phyloP scores from a whole-genome alignment of 805 yeast genomes.

The Peterozyma toletana region DNA sequence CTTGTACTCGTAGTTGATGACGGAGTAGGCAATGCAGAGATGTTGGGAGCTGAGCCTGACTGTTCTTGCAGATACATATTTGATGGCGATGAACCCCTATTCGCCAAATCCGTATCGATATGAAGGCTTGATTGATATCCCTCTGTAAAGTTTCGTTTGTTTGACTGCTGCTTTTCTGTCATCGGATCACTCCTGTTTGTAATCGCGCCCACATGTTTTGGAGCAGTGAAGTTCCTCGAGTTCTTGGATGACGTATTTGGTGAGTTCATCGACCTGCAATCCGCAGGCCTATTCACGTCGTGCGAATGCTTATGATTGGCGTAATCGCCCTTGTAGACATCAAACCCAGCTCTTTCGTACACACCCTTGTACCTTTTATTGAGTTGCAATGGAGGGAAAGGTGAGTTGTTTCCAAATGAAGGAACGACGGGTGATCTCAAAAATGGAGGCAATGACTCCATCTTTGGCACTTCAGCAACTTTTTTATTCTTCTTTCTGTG shows the following conservation, averaged over 20 bases:
- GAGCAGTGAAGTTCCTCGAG: constrained; percentile 4
- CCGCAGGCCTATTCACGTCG: constrained; percentile 4
- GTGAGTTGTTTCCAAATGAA: constrained; percentile 34
- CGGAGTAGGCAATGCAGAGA: too few relatives aligned
- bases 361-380: constrained; percentile 59
- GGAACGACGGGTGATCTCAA: constrained; percentile 20
- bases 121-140: too few relatives aligned
- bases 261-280: constrained; percentile 5
- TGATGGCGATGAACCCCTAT: too few relatives aligned
- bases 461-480: constrained; percentile 13
- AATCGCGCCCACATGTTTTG: background rate
- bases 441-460: constrained; percentile 23
- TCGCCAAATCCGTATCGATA: too few relatives aligned
- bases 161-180: too few relatives aligned
- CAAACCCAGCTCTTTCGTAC: constrained; percentile 80
- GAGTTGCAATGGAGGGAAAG: constrained; percentile 67
- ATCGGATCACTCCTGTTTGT: constrained; percentile 1
- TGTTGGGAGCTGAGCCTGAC: too few relatives aligned
- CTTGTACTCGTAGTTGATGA: too few relatives aligned
- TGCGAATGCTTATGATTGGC: constrained; percentile 2
- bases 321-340: constrained; percentile 31
- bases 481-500: constrained; percentile 9
- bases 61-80: too few relatives aligned
- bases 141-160: too few relatives aligned
- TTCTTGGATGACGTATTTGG: background rate